Percentiles rank a stretch among this genome's conserved stretches.
Evolutionary conservation across 345 rosid genomes (phyloP).

Genomic region (Salix caprea): DNA sequence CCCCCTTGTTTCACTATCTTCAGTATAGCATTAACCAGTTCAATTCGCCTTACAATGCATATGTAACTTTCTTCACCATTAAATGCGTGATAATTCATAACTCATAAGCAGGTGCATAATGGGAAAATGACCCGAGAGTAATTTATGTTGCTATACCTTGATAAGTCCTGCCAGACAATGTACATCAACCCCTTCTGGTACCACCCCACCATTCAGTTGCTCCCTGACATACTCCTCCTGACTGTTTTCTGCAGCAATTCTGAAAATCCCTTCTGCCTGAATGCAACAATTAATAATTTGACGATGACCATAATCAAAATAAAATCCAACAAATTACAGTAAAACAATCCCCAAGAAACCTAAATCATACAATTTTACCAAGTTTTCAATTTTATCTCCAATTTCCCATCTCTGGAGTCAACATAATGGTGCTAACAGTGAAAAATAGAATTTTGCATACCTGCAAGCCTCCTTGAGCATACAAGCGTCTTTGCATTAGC

Average conservation of each 20-base stretch:
- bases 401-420: neutral
- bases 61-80: neutral
- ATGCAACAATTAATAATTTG: slow-evolving; percentile 7
- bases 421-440: neutral
- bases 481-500: slow-evolving; percentile 28
- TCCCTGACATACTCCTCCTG: slow-evolving; percentile 35
- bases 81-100: neutral
- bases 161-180: slow-evolving; percentile 37
- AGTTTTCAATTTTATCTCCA: neutral
- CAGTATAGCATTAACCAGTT: too few species aligned
- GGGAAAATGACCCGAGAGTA: neutral
- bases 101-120: neutral
- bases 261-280: slow-evolving; percentile 36
- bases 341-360: neutral
- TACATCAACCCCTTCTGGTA: slow-evolving; percentile 28
- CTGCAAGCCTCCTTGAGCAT: slow-evolving; percentile 33
- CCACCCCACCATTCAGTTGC: slow-evolving; percentile 29
- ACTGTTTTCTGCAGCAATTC: slow-evolving; percentile 31
- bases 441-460: slow-evolving; percentile 8
- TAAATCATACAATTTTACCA: neutral
- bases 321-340: neutral
- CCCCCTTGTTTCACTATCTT: too few species aligned
- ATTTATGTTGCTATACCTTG: slow-evolving; percentile 16
- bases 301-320: neutral
- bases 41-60: neutral